These are phyloP conservation scores for Hypoxylon fragiforme DNA, from an alignment of 495 filamentous ascomycete genomes.

Conservation along the genomic window DNA sequence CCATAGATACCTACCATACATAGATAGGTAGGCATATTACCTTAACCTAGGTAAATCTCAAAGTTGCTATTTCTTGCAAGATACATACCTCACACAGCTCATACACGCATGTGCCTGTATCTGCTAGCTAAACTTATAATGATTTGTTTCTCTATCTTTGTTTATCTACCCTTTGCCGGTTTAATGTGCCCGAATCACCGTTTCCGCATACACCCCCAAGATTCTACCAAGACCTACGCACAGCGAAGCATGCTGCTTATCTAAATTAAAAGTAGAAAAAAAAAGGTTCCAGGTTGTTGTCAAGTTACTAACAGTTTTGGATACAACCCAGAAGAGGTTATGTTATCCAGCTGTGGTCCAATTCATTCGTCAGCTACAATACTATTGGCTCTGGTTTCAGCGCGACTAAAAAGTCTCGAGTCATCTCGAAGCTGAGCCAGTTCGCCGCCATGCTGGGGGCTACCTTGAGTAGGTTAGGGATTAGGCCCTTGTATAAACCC, in stretches of 20 bases:
- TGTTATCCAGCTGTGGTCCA: constrained; percentile 8
- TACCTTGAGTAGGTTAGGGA: constrained; percentile 94
- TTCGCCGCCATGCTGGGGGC: constrained; percentile 98
- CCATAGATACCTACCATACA: too few species aligned
- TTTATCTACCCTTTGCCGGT: constrained; percentile 28
- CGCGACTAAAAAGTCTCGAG: constrained; percentile 77
- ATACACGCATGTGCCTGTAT: too few species aligned
- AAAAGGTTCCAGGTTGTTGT: too few species aligned
- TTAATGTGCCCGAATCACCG: constrained; percentile 7
- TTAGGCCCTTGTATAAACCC: constrained; percentile 89
- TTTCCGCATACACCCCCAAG: constrained; percentile 7
- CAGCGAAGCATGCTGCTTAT: constrained; percentile 17
- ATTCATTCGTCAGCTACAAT: constrained; percentile 14
- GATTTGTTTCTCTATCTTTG: constrained; percentile 17
- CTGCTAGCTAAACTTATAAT: constrained; percentile 3
- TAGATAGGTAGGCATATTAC: not conserved
- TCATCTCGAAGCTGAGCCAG: constrained; percentile 96
- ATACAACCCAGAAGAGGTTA: constrained; percentile 9
- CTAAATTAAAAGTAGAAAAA: too few species aligned
- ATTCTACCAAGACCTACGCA: constrained; percentile 9
- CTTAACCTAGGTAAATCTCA: too few species aligned
- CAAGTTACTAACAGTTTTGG: constrained; percentile 4
- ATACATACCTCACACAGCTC: too few species aligned
- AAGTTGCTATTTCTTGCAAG: too few species aligned
- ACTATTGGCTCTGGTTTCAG: constrained; percentile 49